Evolutionary conservation across 352 stramenopile species (phyloP).

Genomic region (Phytophthora colocasiae): DNA sequence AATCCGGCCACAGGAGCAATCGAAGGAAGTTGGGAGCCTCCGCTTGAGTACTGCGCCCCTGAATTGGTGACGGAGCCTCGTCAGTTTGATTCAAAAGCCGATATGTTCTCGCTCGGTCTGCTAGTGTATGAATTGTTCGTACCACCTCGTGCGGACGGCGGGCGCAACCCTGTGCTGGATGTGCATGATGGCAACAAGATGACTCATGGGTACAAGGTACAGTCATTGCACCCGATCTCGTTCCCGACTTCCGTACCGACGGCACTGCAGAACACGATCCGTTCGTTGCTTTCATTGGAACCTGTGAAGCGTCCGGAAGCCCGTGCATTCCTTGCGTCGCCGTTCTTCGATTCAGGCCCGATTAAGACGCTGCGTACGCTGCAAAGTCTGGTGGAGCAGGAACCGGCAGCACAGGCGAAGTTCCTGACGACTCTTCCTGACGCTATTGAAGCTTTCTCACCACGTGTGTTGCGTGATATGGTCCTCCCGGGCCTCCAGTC

Average conservation of each 20-base stretch:
- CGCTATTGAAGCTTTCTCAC: slow-evolving; percentile 80
- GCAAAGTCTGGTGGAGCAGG: slow-evolving; percentile 86
- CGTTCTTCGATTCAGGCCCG: slow-evolving; percentile 87
- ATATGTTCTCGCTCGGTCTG: slow-evolving; percentile 90
- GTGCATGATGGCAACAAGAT: slow-evolving; percentile 89
- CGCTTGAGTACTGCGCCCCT: slow-evolving; percentile 87
- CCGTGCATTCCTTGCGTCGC: slow-evolving; percentile 78
- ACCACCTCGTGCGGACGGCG: slow-evolving; percentile 75
- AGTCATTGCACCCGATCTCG: slow-evolving; percentile 88
- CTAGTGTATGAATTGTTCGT: slow-evolving; percentile 90
- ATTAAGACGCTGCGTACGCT: slow-evolving; percentile 86
- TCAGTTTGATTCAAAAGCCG: slow-evolving; percentile 79
- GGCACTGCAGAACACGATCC: slow-evolving; percentile 87
- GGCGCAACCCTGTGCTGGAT: slow-evolving; percentile 83
- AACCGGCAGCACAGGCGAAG: slow-evolving; percentile 81
- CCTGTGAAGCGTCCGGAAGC: slow-evolving; percentile 71
- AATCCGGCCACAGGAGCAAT: slow-evolving; percentile 60
- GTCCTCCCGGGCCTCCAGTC: slow-evolving; percentile 81
- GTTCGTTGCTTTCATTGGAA: slow-evolving; percentile 71
- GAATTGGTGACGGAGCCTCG: slow-evolving; percentile 86
- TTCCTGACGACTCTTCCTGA: slow-evolving; percentile 79
- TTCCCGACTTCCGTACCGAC: slow-evolving; percentile 83
- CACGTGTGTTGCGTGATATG: slow-evolving; percentile 85
- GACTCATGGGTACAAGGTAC: slow-evolving; percentile 90
- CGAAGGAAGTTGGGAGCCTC: slow-evolving; percentile 81